Conservation (phyloP, 169 alveolate genomes). For the Plasmodium gonderi region DNA sequence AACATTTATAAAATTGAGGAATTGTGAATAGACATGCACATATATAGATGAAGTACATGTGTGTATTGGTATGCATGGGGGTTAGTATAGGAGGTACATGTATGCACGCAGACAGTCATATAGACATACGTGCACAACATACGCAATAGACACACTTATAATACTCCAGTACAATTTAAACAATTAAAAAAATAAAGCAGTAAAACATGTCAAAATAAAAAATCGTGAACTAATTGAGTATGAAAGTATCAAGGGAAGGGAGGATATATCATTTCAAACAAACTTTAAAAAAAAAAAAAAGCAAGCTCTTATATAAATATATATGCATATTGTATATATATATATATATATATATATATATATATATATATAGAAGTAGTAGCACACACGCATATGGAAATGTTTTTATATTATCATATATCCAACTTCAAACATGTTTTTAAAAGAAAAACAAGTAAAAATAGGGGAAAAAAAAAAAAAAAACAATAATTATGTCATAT, state of each 20-base stretch:
- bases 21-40: background rate
- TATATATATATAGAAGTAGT: too few relatives aligned
- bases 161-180: background rate
- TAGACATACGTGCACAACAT: background rate
- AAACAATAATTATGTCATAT: background rate
- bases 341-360: too few relatives aligned
- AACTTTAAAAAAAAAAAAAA: background rate
- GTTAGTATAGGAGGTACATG: too few relatives aligned
- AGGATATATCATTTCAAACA: background rate
- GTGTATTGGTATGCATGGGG: background rate
- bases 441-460: background rate
- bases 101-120: too few relatives aligned
- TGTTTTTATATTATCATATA: too few relatives aligned
- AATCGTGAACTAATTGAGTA: background rate
- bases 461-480: background rate
- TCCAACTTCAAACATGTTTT: background rate
- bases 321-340: too few relatives aligned
- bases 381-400: background rate
- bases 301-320: too few relatives aligned
- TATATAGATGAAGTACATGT: background rate
- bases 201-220: background rate
- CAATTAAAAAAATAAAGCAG: background rate
- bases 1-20: background rate
- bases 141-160: background rate
- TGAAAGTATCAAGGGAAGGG: background rate